Percentiles rank a stretch among this genome's conserved stretches.
phyloP scores from a whole-genome alignment of 257 asterid genomes.

The Handroanthus guayacan region DNA sequence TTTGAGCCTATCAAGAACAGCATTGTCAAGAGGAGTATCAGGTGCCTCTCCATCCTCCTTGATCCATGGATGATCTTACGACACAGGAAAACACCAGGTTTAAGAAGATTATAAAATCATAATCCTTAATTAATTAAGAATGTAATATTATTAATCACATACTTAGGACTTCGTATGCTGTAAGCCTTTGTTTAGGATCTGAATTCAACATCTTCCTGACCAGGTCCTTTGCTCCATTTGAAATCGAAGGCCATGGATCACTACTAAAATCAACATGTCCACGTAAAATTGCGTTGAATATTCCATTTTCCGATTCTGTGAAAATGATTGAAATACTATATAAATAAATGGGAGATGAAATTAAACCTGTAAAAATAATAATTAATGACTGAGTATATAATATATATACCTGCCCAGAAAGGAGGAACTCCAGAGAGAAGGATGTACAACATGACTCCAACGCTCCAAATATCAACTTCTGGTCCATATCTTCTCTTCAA shows the following conservation, averaged over 20 bases:
- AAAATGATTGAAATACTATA: background rate
- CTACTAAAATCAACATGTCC: slow-evolving; percentile 62
- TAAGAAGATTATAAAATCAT: too few relatives aligned
- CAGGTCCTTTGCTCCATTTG: slow-evolving; percentile 68
- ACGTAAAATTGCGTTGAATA: slow-evolving; percentile 59
- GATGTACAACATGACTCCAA: slow-evolving; percentile 71
- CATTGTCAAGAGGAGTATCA: slow-evolving; percentile 65
- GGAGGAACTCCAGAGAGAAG: slow-evolving; percentile 78
- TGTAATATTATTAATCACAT: background rate
- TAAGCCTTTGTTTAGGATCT: slow-evolving; percentile 66
- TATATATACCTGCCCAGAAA: slow-evolving; percentile 63
- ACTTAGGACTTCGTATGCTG: slow-evolving; percentile 67
- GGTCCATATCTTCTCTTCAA: slow-evolving; percentile 66
- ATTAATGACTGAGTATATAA: background rate
- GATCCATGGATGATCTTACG: slow-evolving; percentile 74
- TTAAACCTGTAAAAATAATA: background rate
- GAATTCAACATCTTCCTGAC: slow-evolving; percentile 62
- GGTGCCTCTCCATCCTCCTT: slow-evolving; percentile 83
- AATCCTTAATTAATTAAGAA: too few relatives aligned
- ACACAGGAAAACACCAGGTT: background rate
- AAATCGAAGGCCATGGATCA: slow-evolving; percentile 72
- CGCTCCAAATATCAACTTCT: slow-evolving; percentile 71
- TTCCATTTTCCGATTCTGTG: slow-evolving; percentile 69
- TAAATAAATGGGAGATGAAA: background rate
- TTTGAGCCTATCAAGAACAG: slow-evolving; percentile 62